Evolutionary conservation across 768 basidiomycete species (phyloP), one percentile per base, ranked within the genome.

Genomic region (Amanita muscaria): DNA sequence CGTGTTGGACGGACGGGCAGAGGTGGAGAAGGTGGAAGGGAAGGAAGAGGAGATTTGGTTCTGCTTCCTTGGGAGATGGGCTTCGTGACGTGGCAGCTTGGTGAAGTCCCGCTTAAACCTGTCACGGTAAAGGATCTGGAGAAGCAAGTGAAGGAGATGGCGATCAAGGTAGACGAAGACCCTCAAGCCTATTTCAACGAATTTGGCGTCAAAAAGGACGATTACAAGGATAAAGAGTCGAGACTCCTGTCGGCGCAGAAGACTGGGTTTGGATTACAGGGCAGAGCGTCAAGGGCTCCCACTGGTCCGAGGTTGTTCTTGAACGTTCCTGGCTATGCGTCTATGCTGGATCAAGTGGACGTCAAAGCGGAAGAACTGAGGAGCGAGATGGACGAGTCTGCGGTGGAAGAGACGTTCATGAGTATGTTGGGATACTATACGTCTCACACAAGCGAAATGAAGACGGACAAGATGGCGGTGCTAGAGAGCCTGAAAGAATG

Each of bases 1-100:
- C 83, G 92, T 46, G 77, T 94, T 34, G 86, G 88, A 3, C 74
- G 90, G 44, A 89, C 91, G 0, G 89, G 87, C 16, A 79, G 90
- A 51, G 84, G 77, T 2, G 36, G 35, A 2, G n/a, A 35, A 69
- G 71, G 6, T 9, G 60, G 57, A 8, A 67, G 68, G 12, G 54
- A 61, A 6, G 83, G 82, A 3, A 75, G 85, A 42, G 88, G 86
- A 2, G 91, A 96, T 61, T 61, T 92, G 31, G 71, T 93, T 23
- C 68, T 92, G 27, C 66, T 84, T 11, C 83, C 86, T 11, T 90
- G 82, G 74, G 92, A 97, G 58, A 61, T 71, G 29, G 74, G 72
- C 12, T 93, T 83, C 58, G 64, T 83, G 48, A 68, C 69, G 9
- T 71, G 70, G 64, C 67, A 79, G 51, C 66, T 93, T 38, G 67